phyloP scores from a whole-genome alignment of 768 basidiomycete species.

The Gloeostereum incarnatum region DNA sequence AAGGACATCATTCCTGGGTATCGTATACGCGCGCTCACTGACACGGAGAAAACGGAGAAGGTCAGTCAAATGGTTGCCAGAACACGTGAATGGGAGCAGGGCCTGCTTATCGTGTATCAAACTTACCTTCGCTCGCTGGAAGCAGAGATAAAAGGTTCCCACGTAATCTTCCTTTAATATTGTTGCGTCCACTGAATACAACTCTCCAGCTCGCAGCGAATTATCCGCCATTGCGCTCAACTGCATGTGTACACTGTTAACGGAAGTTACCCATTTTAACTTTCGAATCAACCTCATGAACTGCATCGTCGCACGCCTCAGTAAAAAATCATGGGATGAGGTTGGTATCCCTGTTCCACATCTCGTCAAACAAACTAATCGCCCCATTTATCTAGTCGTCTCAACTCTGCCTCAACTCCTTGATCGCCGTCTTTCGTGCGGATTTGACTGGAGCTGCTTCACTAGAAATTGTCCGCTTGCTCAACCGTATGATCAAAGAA shows the following conservation, averaged over 20 bases:
- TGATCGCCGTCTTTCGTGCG: slow-evolving; percentile 75
- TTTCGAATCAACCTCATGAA: slow-evolving; percentile 90
- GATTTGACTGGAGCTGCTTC: slow-evolving; percentile 79
- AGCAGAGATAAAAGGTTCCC: slow-evolving; percentile 78
- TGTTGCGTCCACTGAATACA: background rate
- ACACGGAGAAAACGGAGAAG: slow-evolving; percentile 86
- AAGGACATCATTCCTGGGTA: slow-evolving; percentile 96
- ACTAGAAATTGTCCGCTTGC: slow-evolving; percentile 78
- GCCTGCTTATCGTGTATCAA: slow-evolving; percentile 83
- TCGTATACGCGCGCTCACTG: slow-evolving; percentile 86
- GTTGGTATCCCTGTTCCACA: slow-evolving; percentile 32
- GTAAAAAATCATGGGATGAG: slow-evolving; percentile 83
- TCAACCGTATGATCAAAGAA: slow-evolving; percentile 96
- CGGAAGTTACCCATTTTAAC: slow-evolving; percentile 91
- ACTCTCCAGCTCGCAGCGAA: slow-evolving; percentile 25
- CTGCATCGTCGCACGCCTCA: slow-evolving; percentile 73
- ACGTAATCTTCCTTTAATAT: slow-evolving; percentile 9
- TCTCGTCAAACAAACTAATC: slow-evolving; percentile 8
- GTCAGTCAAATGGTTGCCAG: slow-evolving; percentile 88
- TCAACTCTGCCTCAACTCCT: slow-evolving; percentile 72
- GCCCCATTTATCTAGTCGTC: slow-evolving; percentile 48
- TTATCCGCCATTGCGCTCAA: slow-evolving; percentile 63
- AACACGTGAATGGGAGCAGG: slow-evolving; percentile 93
- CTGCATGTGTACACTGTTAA: slow-evolving; percentile 81
- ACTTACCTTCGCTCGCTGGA: slow-evolving; percentile 81